Evolutionary conservation across 192 early-diverging fungal species (phyloP).

Genomic region (Entomortierella chlamydospora): DNA sequence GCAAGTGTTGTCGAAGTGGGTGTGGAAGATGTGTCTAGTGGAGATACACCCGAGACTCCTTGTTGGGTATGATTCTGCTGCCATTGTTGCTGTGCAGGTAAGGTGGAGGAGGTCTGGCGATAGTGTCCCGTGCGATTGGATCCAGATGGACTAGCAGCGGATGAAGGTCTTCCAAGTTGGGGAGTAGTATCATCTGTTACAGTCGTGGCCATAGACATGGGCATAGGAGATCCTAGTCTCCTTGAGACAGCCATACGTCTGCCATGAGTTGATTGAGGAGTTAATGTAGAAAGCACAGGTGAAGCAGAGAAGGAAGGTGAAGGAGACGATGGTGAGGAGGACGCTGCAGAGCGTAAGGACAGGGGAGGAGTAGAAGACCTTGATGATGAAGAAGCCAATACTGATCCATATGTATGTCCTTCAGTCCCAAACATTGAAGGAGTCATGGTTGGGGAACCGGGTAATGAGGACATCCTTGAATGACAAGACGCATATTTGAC

Average conservation of each 20-base stretch:
- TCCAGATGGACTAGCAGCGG: not conserved
- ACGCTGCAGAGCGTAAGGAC: not conserved
- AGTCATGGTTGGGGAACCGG: constrained; percentile 40
- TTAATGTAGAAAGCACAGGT: constrained; percentile 1
- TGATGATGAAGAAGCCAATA: constrained; percentile 14
- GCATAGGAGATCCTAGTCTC: constrained; percentile 21
- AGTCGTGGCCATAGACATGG: not conserved
- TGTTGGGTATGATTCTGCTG: constrained; percentile 28
- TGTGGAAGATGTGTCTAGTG: not conserved
- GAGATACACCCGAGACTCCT: not conserved
- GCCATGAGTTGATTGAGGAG: constrained; percentile 17
- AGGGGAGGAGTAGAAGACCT: not conserved
- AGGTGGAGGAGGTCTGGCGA: constrained; percentile 32
- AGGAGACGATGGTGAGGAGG: constrained; percentile 30
- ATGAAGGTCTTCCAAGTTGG: constrained; percentile 1
- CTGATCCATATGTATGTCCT: constrained; percentile 4
- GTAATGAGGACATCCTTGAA: constrained; percentile 72
- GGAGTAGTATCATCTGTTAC: constrained; percentile 1
- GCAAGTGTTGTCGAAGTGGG: constrained; percentile 2
- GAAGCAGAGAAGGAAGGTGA: constrained; percentile 6
- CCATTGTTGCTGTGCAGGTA: constrained; percentile 16
- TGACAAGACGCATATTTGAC: constrained; percentile 65
- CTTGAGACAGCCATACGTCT: constrained; percentile 42
- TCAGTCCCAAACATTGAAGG: constrained; percentile 11
- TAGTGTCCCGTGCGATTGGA: constrained; percentile 14